phyloP scores from a whole-genome alignment of 805 yeast species.

The Candida nonsorbophila region DNA sequence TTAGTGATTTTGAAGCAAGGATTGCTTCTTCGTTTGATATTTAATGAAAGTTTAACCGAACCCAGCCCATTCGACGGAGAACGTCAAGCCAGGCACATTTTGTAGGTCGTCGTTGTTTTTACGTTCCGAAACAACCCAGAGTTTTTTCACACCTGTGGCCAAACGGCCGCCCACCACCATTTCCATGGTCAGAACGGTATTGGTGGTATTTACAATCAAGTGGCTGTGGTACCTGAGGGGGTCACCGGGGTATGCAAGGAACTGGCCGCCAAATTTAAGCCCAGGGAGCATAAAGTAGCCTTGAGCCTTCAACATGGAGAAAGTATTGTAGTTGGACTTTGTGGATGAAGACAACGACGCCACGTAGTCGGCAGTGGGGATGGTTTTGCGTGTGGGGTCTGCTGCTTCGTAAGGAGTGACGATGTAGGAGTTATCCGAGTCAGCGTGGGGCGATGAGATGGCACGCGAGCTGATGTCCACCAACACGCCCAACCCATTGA shows the following conservation, averaged over 20 bases:
- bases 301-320: conserved; percentile 32
- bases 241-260: conserved; percentile 91
- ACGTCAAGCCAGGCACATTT: no score
- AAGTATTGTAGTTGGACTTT: conserved; percentile 5
- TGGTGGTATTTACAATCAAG: conserved; percentile 47
- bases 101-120: conserved; percentile 11
- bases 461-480: neutral
- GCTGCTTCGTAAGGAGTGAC: no score
- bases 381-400: no score
- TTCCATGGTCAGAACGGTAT: conserved; percentile 38
- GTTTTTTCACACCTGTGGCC: conserved; percentile 88
- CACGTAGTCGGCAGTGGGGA: no score
- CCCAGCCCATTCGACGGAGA: conserved; percentile 94
- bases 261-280: conserved; percentile 83
- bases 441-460: no score
- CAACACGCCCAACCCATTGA: no score
- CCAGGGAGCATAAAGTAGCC: conserved; percentile 75
- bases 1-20: no score
- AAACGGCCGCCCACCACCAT: conserved; percentile 82
- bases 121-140: conserved; percentile 54
- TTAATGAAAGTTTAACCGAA: conserved; percentile 63
- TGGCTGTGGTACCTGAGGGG: conserved; percentile 90
- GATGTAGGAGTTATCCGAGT: no score
- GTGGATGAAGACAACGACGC: neutral
- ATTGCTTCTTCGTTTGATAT: neutral